These are phyloP conservation scores for Cryptosporidium xiaoi DNA, from an alignment of 169 alveolate genomes.

Conservation along the genomic window DNA sequence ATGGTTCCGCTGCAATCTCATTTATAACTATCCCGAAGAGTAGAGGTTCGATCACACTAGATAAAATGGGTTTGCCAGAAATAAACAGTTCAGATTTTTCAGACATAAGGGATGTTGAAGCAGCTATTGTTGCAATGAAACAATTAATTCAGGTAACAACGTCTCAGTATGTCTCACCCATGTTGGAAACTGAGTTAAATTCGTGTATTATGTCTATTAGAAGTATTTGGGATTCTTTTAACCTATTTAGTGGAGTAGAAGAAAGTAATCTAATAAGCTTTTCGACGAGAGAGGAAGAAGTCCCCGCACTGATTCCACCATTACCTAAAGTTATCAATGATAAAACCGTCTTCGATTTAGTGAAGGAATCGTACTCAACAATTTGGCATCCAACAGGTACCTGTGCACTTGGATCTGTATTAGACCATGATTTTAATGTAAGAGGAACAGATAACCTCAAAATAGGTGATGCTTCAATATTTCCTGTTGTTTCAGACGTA, in stretches of 20 bases:
- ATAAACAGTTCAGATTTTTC: conserved; percentile 71
- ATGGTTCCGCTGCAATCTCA: conserved; percentile 65
- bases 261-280: conserved; percentile 30
- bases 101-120: conserved; percentile 57
- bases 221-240: conserved; percentile 70
- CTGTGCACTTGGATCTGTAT: conserved; percentile 66
- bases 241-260: conserved; percentile 52
- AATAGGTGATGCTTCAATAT: conserved; percentile 70
- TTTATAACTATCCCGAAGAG: conserved; percentile 68
- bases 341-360: conserved; percentile 58
- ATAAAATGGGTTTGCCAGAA: conserved; percentile 55
- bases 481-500: conserved; percentile 63
- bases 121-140: conserved; percentile 70
- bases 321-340: conserved; percentile 60
- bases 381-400: conserved; percentile 75
- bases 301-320: conserved; percentile 70
- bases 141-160: conserved; percentile 43
- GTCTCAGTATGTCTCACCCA: conserved; percentile 11
- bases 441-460: conserved; percentile 60
- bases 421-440: conserved; percentile 47
- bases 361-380: conserved; percentile 69
- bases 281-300: conserved; percentile 42
- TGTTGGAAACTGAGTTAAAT: conserved; percentile 48
- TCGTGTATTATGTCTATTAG: conserved; percentile 59
- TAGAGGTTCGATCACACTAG: conserved; percentile 61